Percentiles rank a stretch among this genome's conserved stretches.
phyloP scores from a whole-genome alignment of 305 asterid genomes.

The Andrographis paniculata region DNA sequence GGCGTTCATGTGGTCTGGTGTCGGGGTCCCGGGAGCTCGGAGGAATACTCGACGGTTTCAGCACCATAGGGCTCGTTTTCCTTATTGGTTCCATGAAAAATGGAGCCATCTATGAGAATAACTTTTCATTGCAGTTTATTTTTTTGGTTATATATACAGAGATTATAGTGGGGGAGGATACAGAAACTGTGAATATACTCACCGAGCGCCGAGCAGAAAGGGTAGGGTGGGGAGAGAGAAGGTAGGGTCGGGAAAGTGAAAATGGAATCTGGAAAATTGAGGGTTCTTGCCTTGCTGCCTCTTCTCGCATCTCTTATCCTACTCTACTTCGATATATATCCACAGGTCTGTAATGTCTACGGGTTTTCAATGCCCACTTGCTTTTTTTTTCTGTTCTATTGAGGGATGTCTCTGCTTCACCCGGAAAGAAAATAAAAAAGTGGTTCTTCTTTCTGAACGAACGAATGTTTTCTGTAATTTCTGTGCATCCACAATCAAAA shows the following conservation, averaged over 20 bases:
- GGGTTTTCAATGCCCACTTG: background rate
- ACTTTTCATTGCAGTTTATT: slow-evolving; percentile 5
- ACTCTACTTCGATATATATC: slow-evolving; percentile 38
- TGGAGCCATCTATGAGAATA: too few species aligned
- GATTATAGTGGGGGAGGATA: background rate
- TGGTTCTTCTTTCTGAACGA: too few species aligned
- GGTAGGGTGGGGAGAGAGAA: slow-evolving; percentile 10
- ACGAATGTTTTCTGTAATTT: too few species aligned
- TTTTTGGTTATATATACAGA: background rate
- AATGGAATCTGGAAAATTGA: slow-evolving; percentile 53
- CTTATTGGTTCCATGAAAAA: slow-evolving; percentile 14
- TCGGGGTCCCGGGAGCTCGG: background rate
- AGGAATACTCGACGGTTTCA: slow-evolving; percentile 1
- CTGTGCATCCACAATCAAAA: background rate
- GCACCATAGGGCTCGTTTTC: too few species aligned
- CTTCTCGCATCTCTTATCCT: slow-evolving; percentile 51
- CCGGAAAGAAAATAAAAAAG: too few species aligned
- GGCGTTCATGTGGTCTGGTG: background rate
- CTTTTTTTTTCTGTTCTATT: background rate
- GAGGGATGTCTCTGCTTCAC: slow-evolving; percentile 4
- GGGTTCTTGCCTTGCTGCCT: slow-evolving; percentile 55
- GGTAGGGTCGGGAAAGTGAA: slow-evolving; percentile 9
- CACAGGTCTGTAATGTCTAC: slow-evolving; percentile 53
- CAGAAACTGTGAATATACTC: too few species aligned
- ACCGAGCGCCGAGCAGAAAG: background rate